phyloP scores from a whole-genome alignment of 2,329 filamentous ascomycete species.

The Didymella arachidicola region DNA sequence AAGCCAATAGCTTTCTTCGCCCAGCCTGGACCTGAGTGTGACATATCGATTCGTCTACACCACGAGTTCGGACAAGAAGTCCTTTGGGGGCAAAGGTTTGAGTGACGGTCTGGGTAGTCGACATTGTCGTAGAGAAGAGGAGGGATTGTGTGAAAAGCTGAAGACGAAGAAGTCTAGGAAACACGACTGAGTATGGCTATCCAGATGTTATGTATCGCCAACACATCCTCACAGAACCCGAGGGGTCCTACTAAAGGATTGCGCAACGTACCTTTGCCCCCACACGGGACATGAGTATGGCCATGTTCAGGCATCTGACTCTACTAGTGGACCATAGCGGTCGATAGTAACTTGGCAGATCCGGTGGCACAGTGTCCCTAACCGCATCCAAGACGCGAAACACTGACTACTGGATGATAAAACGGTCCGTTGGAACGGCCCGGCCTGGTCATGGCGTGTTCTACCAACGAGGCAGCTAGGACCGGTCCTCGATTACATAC shows the following conservation, averaged over 20 bases:
- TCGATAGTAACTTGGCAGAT: background rate
- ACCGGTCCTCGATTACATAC: background rate
- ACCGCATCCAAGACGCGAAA: background rate
- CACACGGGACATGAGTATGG: background rate
- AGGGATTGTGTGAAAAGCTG: background rate
- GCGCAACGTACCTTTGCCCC: background rate
- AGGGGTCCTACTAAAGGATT: background rate
- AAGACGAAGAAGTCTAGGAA: background rate
- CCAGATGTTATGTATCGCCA: background rate
- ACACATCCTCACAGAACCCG: background rate
- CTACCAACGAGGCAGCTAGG: background rate
- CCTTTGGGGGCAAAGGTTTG: background rate
- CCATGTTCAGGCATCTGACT: background rate
- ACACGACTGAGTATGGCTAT: background rate
- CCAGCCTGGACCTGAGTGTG: background rate
- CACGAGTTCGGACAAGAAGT: background rate
- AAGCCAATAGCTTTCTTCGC: background rate
- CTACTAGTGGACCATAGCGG: background rate
- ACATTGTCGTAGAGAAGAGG: background rate
- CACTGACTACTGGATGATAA: background rate
- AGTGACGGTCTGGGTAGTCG: background rate
- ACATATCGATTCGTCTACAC: background rate
- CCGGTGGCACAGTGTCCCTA: background rate
- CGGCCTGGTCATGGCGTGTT: background rate
- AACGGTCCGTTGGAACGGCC: background rate